phyloP scores from a whole-genome alignment of 2,329 filamentous ascomycete species.

The Fusarium sp. region DNA sequence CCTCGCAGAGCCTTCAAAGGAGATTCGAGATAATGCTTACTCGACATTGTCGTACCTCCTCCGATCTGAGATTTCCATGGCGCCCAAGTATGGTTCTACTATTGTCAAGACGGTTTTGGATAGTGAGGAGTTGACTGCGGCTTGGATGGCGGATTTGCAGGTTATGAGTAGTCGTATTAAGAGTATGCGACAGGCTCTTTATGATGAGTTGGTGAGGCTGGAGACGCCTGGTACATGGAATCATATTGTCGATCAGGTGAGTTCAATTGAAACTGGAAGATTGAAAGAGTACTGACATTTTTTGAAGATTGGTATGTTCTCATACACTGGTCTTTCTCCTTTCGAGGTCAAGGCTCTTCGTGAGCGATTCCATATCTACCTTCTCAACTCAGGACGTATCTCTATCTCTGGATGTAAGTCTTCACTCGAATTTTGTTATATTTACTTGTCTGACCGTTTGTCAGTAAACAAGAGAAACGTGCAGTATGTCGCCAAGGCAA shows the following conservation, averaged over 20 bases:
- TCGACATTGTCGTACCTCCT: constrained; percentile 71
- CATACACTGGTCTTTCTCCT: constrained; percentile 84
- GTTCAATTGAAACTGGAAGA: accelerated
- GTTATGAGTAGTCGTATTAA: constrained; percentile 97
- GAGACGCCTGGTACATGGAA: constrained; percentile 92
- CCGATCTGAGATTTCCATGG: constrained; percentile 96
- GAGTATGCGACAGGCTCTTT: constrained; percentile 84
- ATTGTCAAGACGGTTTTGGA: constrained; percentile 90
- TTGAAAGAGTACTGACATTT: too few species aligned
- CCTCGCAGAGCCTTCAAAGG: constrained; percentile 86
- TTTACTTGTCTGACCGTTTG: constrained; percentile 77
- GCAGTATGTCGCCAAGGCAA: constrained; percentile 89
- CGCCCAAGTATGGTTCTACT: constrained; percentile 90
- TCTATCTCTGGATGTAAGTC: constrained; percentile 41
- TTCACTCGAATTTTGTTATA: too few species aligned
- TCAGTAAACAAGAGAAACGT: constrained; percentile 70
- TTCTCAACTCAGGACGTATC: constrained; percentile 54
- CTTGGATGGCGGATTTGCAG: constrained; percentile 91
- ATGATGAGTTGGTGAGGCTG: constrained; percentile 83
- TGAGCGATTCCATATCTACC: constrained; percentile 80
- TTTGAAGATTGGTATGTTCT: constrained; percentile 90
- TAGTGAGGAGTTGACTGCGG: constrained; percentile 79
- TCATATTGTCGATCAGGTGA: constrained; percentile 84
- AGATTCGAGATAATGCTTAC: constrained; percentile 15
- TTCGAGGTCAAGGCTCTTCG: constrained; percentile 77